Conservation (phyloP, 1,139 yeast species). For the Zygoascus sp. region DNA sequence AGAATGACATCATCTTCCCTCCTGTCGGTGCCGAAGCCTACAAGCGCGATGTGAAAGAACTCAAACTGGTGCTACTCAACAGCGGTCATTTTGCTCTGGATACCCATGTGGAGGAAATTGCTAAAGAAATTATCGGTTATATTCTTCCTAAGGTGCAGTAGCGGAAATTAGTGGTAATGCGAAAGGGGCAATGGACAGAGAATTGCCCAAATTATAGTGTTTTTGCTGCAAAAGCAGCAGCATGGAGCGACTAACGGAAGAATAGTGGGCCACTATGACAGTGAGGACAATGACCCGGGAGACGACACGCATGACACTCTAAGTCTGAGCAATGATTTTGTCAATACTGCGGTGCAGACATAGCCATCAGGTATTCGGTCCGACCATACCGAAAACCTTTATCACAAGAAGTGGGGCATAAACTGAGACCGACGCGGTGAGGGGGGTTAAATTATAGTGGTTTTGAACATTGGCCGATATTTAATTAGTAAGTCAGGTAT, state of each 20-base stretch:
- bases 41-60: constrained; percentile 31
- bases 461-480: no score
- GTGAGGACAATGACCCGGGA: not conserved
- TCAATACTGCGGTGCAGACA: not conserved
- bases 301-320: constrained; percentile 1
- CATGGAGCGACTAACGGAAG: no score
- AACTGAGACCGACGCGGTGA: no score
- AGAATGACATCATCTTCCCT: constrained; percentile 39
- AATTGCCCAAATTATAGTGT: no score
- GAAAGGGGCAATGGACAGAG: no score
- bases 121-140: constrained; percentile 27
- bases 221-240: no score
- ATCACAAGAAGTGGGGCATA: no score
- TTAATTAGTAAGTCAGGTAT: no score
- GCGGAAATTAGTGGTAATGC: no score
- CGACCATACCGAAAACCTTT: not conserved
- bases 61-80: constrained; percentile 31
- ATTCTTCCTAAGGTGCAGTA: constrained; percentile 13
- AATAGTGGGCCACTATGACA: no score
- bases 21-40: constrained; percentile 40
- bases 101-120: constrained; percentile 34
- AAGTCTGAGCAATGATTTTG: not conserved
- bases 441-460: no score
- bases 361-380: not conserved
- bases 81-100: constrained; percentile 44